phyloP scores from a whole-genome alignment of 129 eudicot species.

The Tanacetum coccineum region DNA sequence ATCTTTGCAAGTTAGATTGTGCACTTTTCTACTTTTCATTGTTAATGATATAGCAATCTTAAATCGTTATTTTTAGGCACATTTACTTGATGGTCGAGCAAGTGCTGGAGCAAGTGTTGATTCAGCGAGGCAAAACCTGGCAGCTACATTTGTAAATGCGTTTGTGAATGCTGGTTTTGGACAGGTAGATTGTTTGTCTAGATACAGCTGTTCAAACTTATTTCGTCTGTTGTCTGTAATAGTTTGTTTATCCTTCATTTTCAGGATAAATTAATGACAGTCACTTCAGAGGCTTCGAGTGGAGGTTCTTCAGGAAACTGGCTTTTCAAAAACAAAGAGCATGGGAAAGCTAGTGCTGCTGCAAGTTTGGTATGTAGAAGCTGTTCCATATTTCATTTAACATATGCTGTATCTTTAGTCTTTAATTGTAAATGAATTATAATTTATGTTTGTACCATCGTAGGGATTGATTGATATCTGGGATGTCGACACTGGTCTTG shows the following conservation, averaged over 20 bases:
- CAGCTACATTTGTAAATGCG: slow-evolving; percentile 98
- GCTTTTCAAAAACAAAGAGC: slow-evolving; percentile 98
- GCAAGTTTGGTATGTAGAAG: slow-evolving; percentile 84
- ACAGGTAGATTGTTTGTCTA: slow-evolving; percentile 46
- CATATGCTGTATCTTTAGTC: neutral
- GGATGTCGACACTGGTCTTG: slow-evolving; percentile 98
- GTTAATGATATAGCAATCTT: neutral
- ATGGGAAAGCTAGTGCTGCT: slow-evolving; percentile 99
- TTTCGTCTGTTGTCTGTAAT: neutral
- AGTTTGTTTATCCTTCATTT: slow-evolving; percentile 12
- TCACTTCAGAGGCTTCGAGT: slow-evolving; percentile 68
- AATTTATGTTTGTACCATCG: neutral
- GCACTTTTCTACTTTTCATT: neutral
- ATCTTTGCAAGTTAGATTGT: neutral
- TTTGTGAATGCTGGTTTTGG: slow-evolving; percentile 99
- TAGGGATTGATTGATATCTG: slow-evolving; percentile 96
- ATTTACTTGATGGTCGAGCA: slow-evolving; percentile 95
- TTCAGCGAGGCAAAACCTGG: slow-evolving; percentile 95
- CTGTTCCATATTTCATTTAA: neutral
- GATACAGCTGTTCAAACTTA: neutral
- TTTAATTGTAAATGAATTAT: neutral
- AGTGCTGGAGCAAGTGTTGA: slow-evolving; percentile 91
- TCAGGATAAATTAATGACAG: slow-evolving; percentile 95
- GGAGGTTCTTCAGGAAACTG: slow-evolving; percentile 82
- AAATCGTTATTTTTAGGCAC: slow-evolving; percentile 48